Percentiles rank a stretch among this genome's conserved stretches.
phyloP scores from a whole-genome alignment of 2,329 filamentous ascomycete genomes.

The Eutypella sp. region DNA sequence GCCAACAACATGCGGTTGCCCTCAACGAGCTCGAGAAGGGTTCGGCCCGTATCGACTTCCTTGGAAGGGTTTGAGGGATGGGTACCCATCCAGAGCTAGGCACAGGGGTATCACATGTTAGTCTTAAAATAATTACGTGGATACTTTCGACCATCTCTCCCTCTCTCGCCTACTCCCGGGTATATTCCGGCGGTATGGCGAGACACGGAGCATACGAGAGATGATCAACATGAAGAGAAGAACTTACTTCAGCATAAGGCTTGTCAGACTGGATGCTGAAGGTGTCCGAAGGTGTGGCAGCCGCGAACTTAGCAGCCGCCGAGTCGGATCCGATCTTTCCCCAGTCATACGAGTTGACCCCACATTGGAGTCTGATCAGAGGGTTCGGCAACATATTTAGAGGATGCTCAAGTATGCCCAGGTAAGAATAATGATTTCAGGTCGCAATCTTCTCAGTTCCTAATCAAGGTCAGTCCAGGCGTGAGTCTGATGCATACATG shows the following conservation, averaged over 20 bases:
- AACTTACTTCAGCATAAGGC: constrained; percentile 83
- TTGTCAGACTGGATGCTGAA: constrained; percentile 79
- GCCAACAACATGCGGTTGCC: constrained; percentile 83
- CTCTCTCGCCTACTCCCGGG: no score
- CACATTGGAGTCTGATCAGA: constrained; percentile 79
- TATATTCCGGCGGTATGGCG: no score
- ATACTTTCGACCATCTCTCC: no score
- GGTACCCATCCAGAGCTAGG: constrained; percentile 96
- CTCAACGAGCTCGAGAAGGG: constrained; percentile 79
- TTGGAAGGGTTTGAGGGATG: constrained; percentile 94
- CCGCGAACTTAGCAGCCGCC: constrained; percentile 82
- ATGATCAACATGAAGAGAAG: not conserved
- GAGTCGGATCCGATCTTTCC: constrained; percentile 87
- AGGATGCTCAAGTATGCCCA: not conserved
- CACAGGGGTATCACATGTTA: constrained; percentile 7
- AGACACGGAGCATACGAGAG: no score
- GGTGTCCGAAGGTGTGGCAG: constrained; percentile 70
- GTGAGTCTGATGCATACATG: no score
- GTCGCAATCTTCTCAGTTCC: no score
- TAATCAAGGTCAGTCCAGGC: no score
- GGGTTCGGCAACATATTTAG: constrained; percentile 61
- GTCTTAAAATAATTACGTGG: not conserved
- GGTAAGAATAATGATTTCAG: constrained; percentile 1
- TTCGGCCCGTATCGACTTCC: constrained; percentile 76
- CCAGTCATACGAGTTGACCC: constrained; percentile 99